Evolutionary conservation across 2,329 filamentous ascomycete genomes (phyloP).

Genomic region (Orbilia blumenaviensis): DNA sequence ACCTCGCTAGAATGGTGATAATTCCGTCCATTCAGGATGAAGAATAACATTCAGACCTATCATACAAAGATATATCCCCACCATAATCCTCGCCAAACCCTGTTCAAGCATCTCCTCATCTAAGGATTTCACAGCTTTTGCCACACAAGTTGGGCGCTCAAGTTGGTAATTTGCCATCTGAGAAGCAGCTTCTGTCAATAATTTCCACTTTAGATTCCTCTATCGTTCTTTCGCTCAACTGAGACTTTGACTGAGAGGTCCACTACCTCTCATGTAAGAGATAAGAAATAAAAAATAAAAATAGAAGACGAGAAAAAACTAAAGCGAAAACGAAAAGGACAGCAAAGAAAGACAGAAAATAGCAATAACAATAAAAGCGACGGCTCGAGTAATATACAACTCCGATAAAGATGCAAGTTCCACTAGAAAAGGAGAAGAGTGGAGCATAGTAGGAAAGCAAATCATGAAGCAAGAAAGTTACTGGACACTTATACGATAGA

Average conservation of each 20-base stretch:
- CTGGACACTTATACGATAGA: neutral
- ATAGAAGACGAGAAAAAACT: too few species aligned
- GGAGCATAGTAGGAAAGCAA: conserved; percentile 54
- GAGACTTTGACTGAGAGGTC: neutral
- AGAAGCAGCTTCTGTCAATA: neutral
- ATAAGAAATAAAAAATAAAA: too few species aligned
- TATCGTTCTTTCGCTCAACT: neutral
- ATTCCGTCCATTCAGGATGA: neutral
- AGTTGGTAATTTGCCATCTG: neutral
- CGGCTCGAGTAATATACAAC: conserved; percentile 54
- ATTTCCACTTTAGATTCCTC: neutral
- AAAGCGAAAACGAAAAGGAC: too few species aligned
- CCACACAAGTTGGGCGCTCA: neutral
- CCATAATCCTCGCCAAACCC: neutral
- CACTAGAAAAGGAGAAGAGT: conserved; percentile 54
- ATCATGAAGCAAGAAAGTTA: conserved; percentile 38
- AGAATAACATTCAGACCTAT: neutral
- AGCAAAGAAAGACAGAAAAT: conserved; percentile 11
- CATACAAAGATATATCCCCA: neutral
- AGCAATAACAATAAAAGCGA: conserved; percentile 44
- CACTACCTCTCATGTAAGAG: conserved; percentile 1
- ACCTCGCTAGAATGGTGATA: neutral
- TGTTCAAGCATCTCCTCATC: neutral
- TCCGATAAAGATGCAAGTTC: conserved; percentile 54
- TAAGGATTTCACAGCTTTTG: neutral